Evolutionary conservation across 257 asterid genomes (phyloP), one percentile per base, ranked within the genome.

Genomic region (Solanum chiquidenum): DNA sequence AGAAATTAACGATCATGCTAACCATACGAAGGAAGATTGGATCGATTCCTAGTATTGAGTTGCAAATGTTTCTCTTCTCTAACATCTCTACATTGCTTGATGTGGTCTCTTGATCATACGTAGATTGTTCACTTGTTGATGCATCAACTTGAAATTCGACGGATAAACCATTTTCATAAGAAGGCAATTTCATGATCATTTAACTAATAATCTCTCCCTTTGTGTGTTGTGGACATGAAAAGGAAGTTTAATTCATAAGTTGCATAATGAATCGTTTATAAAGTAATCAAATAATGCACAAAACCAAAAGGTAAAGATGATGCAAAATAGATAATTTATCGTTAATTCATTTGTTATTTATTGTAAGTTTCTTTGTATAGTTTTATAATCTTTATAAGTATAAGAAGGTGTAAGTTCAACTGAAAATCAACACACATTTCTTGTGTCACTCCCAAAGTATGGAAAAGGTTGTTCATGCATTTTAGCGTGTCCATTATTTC

Each of bases 391-490:
- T 82, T 20, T 21, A 38, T 1, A 66, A 75, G 88, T 77, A 86
- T 11, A 69, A 44, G 7, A 40, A 58, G 34, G 34, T 83, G 76
- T 12, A 86, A 87, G 88, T 87, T 86, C 37, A 86, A 85, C 23
- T 83, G 88, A 87, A 91, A 60, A 77, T 84, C 16, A 55, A 88
- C 93, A 92, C 93, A 87, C 95, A 88, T 89, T 89, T 74, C 91
- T 91, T 93, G 94, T 91, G 94, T 91, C 92, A 86, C 90, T 89
- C 80, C 87, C 84, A 80, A 86, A 84, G 64, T n/a, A 66, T 75
- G 90, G 88, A 88, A 87, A 87, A 85, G 86, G 90, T 90, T 66
- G 58, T 46, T 91, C 98, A 94, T 92, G 94, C 98, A 86, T 91
- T 87, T 90, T 27, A 64, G 66, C 84, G 49, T 94, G 98, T 76